These are phyloP conservation scores for Globisporangium takayamanum DNA, from an alignment of 352 stramenopile genomes.

Conservation along the genomic window DNA sequence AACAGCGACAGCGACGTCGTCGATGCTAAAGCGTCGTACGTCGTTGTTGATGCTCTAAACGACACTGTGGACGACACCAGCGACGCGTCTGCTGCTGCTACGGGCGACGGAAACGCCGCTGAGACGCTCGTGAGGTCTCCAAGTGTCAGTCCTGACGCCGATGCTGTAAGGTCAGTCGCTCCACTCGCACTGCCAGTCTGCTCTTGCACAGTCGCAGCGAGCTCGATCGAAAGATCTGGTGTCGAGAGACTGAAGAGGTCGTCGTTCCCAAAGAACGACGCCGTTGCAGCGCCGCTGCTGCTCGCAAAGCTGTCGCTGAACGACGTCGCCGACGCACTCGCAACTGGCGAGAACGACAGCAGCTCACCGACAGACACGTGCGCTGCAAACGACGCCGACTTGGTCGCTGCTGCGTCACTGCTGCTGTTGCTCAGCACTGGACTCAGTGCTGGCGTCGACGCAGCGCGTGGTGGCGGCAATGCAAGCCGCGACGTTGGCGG, in stretches of 20 bases:
- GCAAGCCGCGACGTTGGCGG: slow-evolving; percentile 11
- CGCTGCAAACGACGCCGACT: slow-evolving; percentile 12
- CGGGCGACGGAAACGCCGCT: background rate
- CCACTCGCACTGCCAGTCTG: background rate
- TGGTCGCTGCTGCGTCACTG: background rate
- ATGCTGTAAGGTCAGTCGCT: slow-evolving; percentile 1
- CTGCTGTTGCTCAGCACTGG: background rate
- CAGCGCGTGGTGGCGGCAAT: slow-evolving; percentile 12
- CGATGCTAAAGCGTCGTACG: background rate
- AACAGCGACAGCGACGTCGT: background rate
- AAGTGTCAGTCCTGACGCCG: background rate
- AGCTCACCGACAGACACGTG: slow-evolving; percentile 27
- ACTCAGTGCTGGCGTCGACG: slow-evolving; percentile 12
- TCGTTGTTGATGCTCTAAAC: too few species aligned
- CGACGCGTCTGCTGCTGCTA: too few species aligned
- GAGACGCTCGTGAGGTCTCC: background rate
- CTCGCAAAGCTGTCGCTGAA: slow-evolving; percentile 27
- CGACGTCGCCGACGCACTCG: slow-evolving; percentile 3
- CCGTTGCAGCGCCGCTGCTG: slow-evolving; percentile 10
- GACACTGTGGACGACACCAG: too few species aligned
- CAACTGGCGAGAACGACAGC: slow-evolving; percentile 59
- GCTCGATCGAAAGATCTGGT: slow-evolving; percentile 5
- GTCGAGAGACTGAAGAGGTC: slow-evolving; percentile 26
- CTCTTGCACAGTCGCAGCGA: background rate
- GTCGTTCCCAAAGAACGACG: slow-evolving; percentile 20